Percentiles rank a stretch among this genome's conserved stretches.
Conservation (phyloP, 768 basidiomycete species). For the Mycena chlorophos region DNA sequence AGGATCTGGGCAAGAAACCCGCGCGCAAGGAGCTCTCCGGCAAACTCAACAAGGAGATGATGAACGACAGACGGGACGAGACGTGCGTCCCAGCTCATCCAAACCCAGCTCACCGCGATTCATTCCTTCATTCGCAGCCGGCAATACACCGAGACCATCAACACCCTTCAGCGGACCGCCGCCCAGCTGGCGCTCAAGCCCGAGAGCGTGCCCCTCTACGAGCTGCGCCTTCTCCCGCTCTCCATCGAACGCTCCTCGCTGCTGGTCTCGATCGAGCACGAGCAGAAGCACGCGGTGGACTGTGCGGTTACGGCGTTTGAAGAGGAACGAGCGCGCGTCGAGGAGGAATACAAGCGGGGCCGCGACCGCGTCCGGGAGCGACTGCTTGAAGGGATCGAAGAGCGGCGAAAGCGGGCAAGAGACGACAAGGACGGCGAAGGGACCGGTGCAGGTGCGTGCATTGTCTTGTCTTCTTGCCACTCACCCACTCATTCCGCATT, state of each 20-base stretch:
- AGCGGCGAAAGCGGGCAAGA: slow-evolving; percentile 71
- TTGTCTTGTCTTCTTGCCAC: slow-evolving; percentile 8
- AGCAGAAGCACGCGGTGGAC: slow-evolving; percentile 69
- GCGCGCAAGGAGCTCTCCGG: slow-evolving; percentile 70
- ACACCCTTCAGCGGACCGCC: slow-evolving; percentile 56
- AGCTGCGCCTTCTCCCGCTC: slow-evolving; percentile 69
- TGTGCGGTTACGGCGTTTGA: slow-evolving; percentile 70
- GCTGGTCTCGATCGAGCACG: slow-evolving; percentile 62
- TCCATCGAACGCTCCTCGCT: slow-evolving; percentile 77
- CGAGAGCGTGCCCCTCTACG: slow-evolving; percentile 63
- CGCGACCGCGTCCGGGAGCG: slow-evolving; percentile 75
- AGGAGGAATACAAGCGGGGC: slow-evolving; percentile 80
- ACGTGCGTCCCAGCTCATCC: slow-evolving; percentile 40
- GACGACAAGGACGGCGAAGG: slow-evolving; percentile 91
- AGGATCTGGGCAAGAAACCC: slow-evolving; percentile 54
- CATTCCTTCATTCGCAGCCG: slow-evolving; percentile 45
- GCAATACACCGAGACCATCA: slow-evolving; percentile 63
- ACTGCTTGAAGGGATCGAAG: slow-evolving; percentile 82
- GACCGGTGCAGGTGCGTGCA: slow-evolving; percentile 59
- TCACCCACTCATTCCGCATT: slow-evolving; percentile 5
- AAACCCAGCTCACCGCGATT: slow-evolving; percentile 1
- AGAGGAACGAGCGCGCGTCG: slow-evolving; percentile 76
- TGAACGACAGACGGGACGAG: slow-evolving; percentile 73
- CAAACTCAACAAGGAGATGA: slow-evolving; percentile 70
- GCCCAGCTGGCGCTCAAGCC: slow-evolving; percentile 69